phyloP scores from a whole-genome alignment of 2,329 filamentous ascomycete species.

The Colletotrichum navitas region DNA sequence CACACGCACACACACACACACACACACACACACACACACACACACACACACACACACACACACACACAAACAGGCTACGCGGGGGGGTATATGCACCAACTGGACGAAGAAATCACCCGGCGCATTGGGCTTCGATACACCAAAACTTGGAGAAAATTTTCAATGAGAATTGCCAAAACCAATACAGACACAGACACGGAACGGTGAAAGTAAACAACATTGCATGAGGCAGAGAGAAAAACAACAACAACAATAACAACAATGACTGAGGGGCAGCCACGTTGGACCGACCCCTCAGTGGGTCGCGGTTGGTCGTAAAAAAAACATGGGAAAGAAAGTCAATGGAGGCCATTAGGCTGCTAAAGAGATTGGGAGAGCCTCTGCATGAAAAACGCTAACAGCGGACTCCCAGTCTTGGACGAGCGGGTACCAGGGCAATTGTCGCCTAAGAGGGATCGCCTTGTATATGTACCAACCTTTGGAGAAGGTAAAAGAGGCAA shows the following conservation, averaged over 20 bases:
- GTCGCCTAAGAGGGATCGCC: not conserved
- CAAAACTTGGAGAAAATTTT: not conserved
- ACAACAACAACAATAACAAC: not conserved
- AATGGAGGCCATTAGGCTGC: slow-evolving; percentile 7
- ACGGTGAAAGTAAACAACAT: not conserved
- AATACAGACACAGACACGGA: not conserved
- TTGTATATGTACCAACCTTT: not conserved
- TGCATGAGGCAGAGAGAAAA: not conserved
- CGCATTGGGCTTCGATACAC: not conserved
- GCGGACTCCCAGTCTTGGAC: slow-evolving; percentile 23
- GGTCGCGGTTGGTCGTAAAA: not conserved
- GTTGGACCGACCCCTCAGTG: not conserved
- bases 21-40: not conserved
- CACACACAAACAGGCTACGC: not conserved
- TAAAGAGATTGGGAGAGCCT: slow-evolving; percentile 4
- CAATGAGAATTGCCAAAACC: not conserved
- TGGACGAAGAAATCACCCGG: not conserved
- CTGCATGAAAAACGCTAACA: slow-evolving; percentile 32
- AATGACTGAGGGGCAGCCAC: not conserved
- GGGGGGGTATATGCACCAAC: no score
- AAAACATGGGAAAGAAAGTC: not conserved
- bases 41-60: no score
- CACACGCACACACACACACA: no score
- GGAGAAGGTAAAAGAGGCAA: not conserved
- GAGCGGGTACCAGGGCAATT: slow-evolving; percentile 21